Base-by-base conservation (phyloP, 306 rosid genomes). In the Ceratonia siliqua region DNA sequence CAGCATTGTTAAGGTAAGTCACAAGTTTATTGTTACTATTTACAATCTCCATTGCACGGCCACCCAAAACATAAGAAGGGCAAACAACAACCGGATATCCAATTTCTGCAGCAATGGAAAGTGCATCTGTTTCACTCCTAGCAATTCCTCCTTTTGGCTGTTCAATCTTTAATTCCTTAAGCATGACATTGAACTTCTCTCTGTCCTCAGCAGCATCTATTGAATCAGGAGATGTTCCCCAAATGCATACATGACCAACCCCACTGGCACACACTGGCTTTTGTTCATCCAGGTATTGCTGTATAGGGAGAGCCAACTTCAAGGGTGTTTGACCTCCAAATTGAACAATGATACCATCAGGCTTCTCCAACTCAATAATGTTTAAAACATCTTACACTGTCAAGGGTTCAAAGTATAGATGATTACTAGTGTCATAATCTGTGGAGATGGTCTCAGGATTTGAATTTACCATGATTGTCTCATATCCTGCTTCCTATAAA, bases 101-200 rank as follows among this genome's bases (percentile, higher is more conserved):
- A 76, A 95, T 84, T 20, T 92, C 90, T 28, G 75, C 78, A 1
- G 98, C 98, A 72, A 95, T 92, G 73, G 89, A 79, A 76, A 92
- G 90, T 30, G 98, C 99, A 79, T 90, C 92, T n/a, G 58, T 54
- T 71, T 89, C 99, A 13, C 98, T 95, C 87, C 87, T 90, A 68
- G 98, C 99, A 79, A 95, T 95, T 82, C 99, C 99, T 75, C 99
- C 98, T 86, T 87, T 87, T n/a, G 99, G 99, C 65, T 95, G 99
- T 75, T 89, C 98, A 79, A 95, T 92, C 75, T 87, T 85, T 49
- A 95, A 81, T 74, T 92, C 96, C 6, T 83, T 79, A 43, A 95
- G 88, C 82, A 90, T 90, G 61, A 82, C 87, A 74, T 92, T 95
- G 83, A 95, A 90, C 87, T 92, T 90, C 78, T 95, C 98, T 79